Base-by-base conservation (phyloP, 208 protist genomes). In the Leishmania martiniquensis region DNA sequence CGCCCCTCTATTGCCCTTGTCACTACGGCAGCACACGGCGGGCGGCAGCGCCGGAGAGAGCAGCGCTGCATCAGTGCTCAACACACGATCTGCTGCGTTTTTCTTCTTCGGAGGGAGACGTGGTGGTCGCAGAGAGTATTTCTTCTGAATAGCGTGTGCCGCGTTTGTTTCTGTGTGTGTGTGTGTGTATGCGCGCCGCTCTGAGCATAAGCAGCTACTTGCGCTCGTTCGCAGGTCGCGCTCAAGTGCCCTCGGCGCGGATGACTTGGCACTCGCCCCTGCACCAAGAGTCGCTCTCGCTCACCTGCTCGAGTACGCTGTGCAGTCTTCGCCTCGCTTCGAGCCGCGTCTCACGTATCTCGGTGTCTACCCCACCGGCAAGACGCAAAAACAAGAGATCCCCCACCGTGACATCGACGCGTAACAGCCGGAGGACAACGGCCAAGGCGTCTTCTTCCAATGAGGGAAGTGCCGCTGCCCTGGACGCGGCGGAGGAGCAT, bases 401-500 rank as follows among this genome's bases (percentile, higher is more conserved):
- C 12, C 25, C 12, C 49, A 6, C 47, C n/a, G n/a, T n/a, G 15
- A 52, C 51, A 39, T 59, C 71, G 49, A 49, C 34, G 10, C 6
- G 49, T 17, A 7, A 15, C 71, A 75, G 32, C 25, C 2, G 22
- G 25, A 39, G 20, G 39, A 51, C 47, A 47, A 39, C 1, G 71
- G 29, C 54, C 37, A 1, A 13, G 47, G 55, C 71, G 4, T 6
- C n/a, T 54, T 32, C 44, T 39, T 32, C 68, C 51, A 42, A 73
- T 7, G 68, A 42, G 22, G 32, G 9, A 22, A 29, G 10, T 2
- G 44, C 44, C 10, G 65, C 34, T 69, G 39, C 12, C 42, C 65
- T 69, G 39, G 7, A 44, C 37, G 59, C 34, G 1, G 59, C 44
- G 55, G 87, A 88, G 79, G 88, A 94, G 59, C 47, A 74, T 20